Conservation (phyloP, 2,329 filamentous ascomycete species). For the Pseudogymnoascus sp. region DNA sequence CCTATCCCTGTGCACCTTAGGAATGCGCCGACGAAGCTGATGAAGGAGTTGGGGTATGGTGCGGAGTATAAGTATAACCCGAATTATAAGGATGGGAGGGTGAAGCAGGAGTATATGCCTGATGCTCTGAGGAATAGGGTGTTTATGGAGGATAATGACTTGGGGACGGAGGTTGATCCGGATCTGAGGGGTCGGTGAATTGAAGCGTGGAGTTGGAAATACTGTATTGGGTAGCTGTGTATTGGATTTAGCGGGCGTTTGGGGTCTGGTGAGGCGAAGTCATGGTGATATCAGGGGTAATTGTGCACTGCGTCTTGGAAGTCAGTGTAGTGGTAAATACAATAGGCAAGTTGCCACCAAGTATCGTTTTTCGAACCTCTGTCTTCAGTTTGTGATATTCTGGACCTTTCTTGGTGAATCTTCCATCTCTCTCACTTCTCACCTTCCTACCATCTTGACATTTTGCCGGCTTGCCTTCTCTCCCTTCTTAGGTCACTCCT, state of each 20-base stretch:
- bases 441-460: not conserved
- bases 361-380: not conserved
- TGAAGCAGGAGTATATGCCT: slow-evolving; percentile 86
- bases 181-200: slow-evolving; percentile 25
- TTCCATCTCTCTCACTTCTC: not conserved
- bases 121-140: slow-evolving; percentile 58
- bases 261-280: not conserved
- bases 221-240: not conserved
- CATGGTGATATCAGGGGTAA: not conserved
- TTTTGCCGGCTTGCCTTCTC: not conserved
- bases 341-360: not conserved
- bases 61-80: slow-evolving; percentile 96
- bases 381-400: not conserved
- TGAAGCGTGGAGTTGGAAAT: not conserved
- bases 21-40: slow-evolving; percentile 84
- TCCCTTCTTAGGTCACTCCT: not conserved
- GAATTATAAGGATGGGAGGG: slow-evolving; percentile 72
- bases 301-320: not conserved
- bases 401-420: not conserved
- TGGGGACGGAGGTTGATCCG: slow-evolving; percentile 71
- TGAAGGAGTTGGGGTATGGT: slow-evolving; percentile 89
- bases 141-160: slow-evolving; percentile 72
- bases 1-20: slow-evolving; percentile 81
- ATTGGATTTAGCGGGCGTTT: not conserved
- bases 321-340: not conserved